Evolutionary conservation across 768 basidiomycete genomes (phyloP).

Genomic region (Tylopilus rubrobrunneus): DNA sequence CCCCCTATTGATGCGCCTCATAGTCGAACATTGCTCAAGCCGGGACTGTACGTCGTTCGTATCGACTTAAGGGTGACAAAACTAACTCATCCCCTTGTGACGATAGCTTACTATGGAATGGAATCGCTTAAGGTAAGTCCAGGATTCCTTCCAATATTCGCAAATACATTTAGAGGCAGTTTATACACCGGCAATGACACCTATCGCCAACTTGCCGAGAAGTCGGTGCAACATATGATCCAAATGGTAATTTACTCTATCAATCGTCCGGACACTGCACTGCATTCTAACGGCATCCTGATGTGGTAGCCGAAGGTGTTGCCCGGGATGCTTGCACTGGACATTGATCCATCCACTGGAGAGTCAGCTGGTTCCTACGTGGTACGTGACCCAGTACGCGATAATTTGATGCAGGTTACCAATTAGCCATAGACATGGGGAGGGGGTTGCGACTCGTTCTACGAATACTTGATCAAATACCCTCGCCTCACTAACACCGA

Average conservation of each 20-base stretch:
- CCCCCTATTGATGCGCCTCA: background rate
- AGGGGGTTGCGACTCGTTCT: constrained; percentile 69
- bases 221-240: constrained; percentile 52
- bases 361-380: constrained; percentile 51
- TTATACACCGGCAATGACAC: constrained; percentile 58
- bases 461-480: constrained; percentile 74
- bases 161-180: constrained; percentile 6
- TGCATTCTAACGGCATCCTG: background rate
- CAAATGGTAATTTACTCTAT: constrained; percentile 29
- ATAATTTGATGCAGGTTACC: background rate
- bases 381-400: constrained; percentile 30
- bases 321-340: constrained; percentile 53
- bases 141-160: background rate
- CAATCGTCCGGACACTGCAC: background rate
- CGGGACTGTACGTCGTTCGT: constrained; percentile 38
- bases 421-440: constrained; percentile 55
- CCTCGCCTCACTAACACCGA: constrained; percentile 64
- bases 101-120: constrained; percentile 57
- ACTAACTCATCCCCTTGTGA: background rate
- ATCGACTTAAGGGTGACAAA: background rate
- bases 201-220: constrained; percentile 50
- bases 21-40: constrained; percentile 46
- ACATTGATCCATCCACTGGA: constrained; percentile 53
- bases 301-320: constrained; percentile 17
- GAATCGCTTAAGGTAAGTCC: constrained; percentile 40